A percentile compares a stretch with the other conserved stretches of the same genome.
phyloP scores from a whole-genome alignment of 2,329 filamentous ascomycete genomes.

The Chrysosporium keratinophilum region DNA sequence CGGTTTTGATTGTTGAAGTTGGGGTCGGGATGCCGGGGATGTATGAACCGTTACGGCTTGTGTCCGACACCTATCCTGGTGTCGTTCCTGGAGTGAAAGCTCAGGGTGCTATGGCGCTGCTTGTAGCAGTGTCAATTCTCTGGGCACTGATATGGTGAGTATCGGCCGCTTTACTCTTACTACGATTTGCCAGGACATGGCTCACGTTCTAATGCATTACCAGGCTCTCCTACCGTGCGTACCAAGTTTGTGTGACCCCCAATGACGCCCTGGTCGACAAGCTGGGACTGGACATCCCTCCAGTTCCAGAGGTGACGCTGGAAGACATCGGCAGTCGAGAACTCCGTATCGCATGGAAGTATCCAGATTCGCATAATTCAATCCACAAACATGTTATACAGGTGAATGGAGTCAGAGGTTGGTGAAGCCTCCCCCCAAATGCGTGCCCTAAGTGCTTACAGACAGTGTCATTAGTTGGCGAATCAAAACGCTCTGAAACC shows the following conservation, averaged over 20 bases:
- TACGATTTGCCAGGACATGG: conserved; percentile 8
- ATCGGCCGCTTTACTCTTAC: background rate
- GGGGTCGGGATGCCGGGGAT: conserved; percentile 32
- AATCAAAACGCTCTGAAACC: conserved; percentile 68
- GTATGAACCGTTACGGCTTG: conserved; percentile 38
- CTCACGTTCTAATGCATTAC: background rate
- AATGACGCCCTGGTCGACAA: conserved; percentile 84
- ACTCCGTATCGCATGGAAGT: conserved; percentile 83
- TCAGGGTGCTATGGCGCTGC: conserved; percentile 41
- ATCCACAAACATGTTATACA: conserved; percentile 84
- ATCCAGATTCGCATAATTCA: conserved; percentile 54
- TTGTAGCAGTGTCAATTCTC: conserved; percentile 39
- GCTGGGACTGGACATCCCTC: conserved; percentile 86
- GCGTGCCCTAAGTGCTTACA: conserved; percentile 13
- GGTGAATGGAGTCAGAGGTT: conserved; percentile 85
- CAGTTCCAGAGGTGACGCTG: conserved; percentile 77
- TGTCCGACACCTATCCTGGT: conserved; percentile 38
- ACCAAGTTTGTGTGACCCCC: conserved; percentile 80
- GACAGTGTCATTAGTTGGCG: conserved; percentile 53
- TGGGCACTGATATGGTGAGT: conserved; percentile 42
- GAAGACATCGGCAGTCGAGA: conserved; percentile 80
- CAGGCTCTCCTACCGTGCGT: conserved; percentile 76
- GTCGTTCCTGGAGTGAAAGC: conserved; percentile 39
- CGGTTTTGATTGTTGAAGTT: background rate
- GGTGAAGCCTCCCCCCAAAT: conserved; percentile 6